phyloP scores from a whole-genome alignment of 2,329 filamentous ascomycete genomes.

The Colletotrichum agaves region DNA sequence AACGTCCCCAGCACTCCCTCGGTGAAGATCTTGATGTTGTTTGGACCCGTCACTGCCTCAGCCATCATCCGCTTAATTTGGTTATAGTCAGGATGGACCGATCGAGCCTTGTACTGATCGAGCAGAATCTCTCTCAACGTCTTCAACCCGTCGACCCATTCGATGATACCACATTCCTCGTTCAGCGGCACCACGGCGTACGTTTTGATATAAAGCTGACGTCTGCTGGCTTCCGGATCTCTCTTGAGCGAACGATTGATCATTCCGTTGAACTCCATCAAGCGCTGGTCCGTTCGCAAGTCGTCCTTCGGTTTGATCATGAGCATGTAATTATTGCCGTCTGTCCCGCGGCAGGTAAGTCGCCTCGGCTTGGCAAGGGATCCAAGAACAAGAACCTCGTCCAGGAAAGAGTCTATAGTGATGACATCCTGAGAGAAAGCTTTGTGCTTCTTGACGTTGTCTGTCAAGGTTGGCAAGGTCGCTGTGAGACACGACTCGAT shows the following conservation, averaged over 20 bases:
- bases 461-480: conserved; percentile 79
- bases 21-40: conserved; percentile 77
- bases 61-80: conserved; percentile 73
- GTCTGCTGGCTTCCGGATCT: conserved; percentile 88
- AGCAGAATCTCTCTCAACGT: conserved; percentile 92
- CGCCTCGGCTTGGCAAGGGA: conserved; percentile 94
- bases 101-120: conserved; percentile 79
- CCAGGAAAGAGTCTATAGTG: conserved; percentile 82
- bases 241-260: conserved; percentile 95
- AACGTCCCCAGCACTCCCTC: conserved; percentile 73
- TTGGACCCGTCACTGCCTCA: conserved; percentile 66
- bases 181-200: conserved; percentile 97
- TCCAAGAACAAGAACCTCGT: conserved; percentile 89
- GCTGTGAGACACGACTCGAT: conserved; percentile 87
- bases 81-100: conserved; percentile 75
- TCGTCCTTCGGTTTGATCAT: conserved; percentile 99
- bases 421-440: conserved; percentile 89
- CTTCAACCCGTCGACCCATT: conserved; percentile 97
- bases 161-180: conserved; percentile 96
- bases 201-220: conserved; percentile 94
- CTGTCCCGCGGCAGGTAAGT: conserved; percentile 86
- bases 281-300: conserved; percentile 93
- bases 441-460: conserved; percentile 80
- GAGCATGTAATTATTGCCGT: conserved; percentile 88
- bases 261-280: conserved; percentile 99